A percentile compares a stretch with the other conserved stretches of the same genome.
Evolutionary conservation across 2,329 filamentous ascomycete genomes (phyloP).

Genomic region (Diaporthe vaccinii): DNA sequence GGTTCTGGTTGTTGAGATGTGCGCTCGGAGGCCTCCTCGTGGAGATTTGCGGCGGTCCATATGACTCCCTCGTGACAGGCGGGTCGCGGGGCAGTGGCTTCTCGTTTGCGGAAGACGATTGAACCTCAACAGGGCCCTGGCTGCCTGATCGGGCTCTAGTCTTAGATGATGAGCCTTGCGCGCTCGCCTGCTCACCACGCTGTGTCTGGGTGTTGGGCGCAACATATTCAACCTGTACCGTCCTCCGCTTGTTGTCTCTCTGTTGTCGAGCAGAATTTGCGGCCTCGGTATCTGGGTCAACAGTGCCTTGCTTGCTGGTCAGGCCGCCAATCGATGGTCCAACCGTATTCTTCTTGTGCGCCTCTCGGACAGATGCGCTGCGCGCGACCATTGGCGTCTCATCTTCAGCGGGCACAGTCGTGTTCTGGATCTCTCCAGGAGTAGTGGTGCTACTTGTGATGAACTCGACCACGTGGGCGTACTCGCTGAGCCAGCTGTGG

Average conservation of each 20-base stretch:
- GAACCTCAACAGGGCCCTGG: constrained; percentile 64
- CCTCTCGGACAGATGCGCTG: constrained; percentile 92
- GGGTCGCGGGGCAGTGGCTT: constrained; percentile 74
- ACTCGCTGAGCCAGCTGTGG: constrained; percentile 98
- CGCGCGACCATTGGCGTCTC: constrained; percentile 78
- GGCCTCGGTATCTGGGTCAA: constrained; percentile 75
- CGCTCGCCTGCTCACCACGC: constrained; percentile 67
- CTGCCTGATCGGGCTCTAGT: constrained; percentile 68
- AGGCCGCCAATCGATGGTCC: constrained; percentile 70
- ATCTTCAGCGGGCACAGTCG: constrained; percentile 74
- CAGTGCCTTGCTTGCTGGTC: constrained; percentile 79
- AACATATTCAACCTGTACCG: constrained; percentile 98
- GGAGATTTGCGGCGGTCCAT: constrained; percentile 48
- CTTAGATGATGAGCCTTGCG: constrained; percentile 53
- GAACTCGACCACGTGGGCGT: constrained; percentile 94
- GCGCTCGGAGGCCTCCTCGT: constrained; percentile 62
- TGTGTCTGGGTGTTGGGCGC: constrained; percentile 89
- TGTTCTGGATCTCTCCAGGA: constrained; percentile 85
- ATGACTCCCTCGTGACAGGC: constrained; percentile 59
- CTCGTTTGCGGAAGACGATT: constrained; percentile 52
- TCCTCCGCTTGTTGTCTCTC: constrained; percentile 91
- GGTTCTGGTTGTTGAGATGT: constrained; percentile 60
- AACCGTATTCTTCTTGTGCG: constrained; percentile 75
- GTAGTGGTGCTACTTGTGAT: constrained; percentile 97
- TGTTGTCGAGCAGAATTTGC: constrained; percentile 70